These are phyloP conservation scores for Diaporthe caulivora DNA, from an alignment of 2,329 filamentous ascomycete genomes.

Conservation along the genomic window DNA sequence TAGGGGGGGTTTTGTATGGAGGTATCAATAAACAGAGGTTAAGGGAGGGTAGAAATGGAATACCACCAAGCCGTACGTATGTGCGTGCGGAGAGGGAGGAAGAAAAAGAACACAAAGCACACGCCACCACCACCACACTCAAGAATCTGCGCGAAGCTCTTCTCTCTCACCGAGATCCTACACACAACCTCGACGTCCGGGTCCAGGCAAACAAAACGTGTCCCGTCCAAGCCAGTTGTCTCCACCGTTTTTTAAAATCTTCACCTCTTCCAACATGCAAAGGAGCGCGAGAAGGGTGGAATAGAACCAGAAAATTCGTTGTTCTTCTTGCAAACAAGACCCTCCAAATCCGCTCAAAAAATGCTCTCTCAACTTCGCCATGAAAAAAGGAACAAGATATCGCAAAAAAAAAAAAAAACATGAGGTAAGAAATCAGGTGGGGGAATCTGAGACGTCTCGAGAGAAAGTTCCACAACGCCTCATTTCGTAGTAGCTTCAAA, in stretches of 20 bases:
- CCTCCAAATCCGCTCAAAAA: constrained; percentile 11
- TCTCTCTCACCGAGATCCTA: constrained; percentile 16
- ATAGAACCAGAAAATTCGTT: background rate
- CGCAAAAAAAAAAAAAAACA: background rate
- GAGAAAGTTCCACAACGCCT: constrained; percentile 38
- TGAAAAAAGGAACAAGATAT: background rate
- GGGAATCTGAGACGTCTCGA: constrained; percentile 33
- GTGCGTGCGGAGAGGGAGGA: background rate
- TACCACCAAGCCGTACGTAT: constrained; percentile 3
- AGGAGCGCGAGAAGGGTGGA: background rate
- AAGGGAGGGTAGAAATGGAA: constrained; percentile 23
- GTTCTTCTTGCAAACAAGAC: background rate
- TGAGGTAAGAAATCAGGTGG: background rate
- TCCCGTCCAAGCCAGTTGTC: constrained; percentile 26
- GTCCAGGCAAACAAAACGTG: constrained; percentile 22
- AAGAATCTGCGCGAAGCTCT: constrained; percentile 1
- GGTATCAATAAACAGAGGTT: constrained; percentile 30
- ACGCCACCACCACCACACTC: constrained; percentile 24
- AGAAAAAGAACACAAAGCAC: constrained; percentile 14
- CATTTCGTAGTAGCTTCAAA: constrained; percentile 34
- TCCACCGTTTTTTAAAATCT: constrained; percentile 9
- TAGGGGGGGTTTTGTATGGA: constrained; percentile 21
- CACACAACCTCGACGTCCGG: constrained; percentile 8
- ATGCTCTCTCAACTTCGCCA: constrained; percentile 19
- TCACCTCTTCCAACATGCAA: background rate